Base-by-base conservation (phyloP, 2,329 filamentous ascomycete genomes). In the Colletotrichum siamense region DNA sequence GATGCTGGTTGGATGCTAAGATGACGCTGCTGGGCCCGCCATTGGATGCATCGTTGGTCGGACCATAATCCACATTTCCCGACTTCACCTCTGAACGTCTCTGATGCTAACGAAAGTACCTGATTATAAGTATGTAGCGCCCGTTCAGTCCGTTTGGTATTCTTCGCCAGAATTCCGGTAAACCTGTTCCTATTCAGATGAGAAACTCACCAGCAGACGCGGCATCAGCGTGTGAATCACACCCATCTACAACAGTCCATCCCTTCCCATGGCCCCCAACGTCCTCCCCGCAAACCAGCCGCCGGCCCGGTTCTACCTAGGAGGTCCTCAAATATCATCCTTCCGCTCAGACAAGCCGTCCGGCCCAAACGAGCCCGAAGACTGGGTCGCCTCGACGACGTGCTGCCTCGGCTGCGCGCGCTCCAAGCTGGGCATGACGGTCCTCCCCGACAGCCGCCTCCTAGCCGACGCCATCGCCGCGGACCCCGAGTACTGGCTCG, bases 91-190 rank as follows among this genome's bases (percentile, higher is more conserved):
- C 9, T 44, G 5, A 2, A 44, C 39, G 18, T 44, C 39, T 8
- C 3, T 44, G 8, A 44, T 4, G 39, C 39, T 44, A n/a, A 6
- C 18, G 5, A 5, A 44, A 44, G 18, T 44, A n/a, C 1, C 18
- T 44, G 5, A 3, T 44, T n/a, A 44, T 44, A 10, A 44, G 18
- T n/a, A 44, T 44, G 39, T 3, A 3, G 16, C 39, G 1, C 16
- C 0, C 9, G 3, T 44, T 9, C 1, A 1, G 16, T 44, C 2
- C 39, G 2, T n/a, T n/a, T 1, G 1, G 18, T 3, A 6, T 2
- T 44, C 39, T n/a, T 44, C 8, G 39, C 16, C 36, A 44, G 16
- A 1, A 1, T 18, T 44, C 8, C 16, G 39, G 5, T 2, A n/a
- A 44, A 44, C 39, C 36, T 2, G 16, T 10, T 1, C 16, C 2